Conservation (phyloP, 441 rosid species). For the Capsella rubella region DNA sequence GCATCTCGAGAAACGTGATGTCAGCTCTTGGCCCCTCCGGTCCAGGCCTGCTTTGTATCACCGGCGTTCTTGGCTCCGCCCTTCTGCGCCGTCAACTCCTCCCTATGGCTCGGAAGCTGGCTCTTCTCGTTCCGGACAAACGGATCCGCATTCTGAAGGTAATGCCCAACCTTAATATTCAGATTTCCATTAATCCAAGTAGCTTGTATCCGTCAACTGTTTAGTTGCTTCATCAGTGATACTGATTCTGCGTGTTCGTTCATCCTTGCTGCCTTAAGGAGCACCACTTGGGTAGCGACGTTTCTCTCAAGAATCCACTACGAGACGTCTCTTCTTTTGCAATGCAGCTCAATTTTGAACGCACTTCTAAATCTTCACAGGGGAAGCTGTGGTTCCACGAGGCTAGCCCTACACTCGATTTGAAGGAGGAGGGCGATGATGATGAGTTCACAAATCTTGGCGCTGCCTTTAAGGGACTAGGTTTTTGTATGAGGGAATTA, state of each 20-base stretch:
- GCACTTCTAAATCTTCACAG: constrained; percentile 44
- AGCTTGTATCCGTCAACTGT: neutral
- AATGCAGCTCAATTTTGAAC: constrained; percentile 62
- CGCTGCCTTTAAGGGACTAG: constrained; percentile 60
- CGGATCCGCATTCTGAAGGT: constrained; percentile 76
- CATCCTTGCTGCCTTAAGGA: constrained; percentile 48
- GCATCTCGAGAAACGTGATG: constrained; percentile 53
- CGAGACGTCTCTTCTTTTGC: constrained; percentile 87
- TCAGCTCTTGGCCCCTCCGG: constrained; percentile 77
- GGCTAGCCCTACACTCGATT: constrained; percentile 6
- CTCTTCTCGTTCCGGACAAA: constrained; percentile 63
- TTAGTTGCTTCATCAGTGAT: neutral
- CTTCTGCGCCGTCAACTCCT: constrained; percentile 68
- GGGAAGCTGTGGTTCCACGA: constrained; percentile 22
- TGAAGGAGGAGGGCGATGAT: constrained; percentile 26
- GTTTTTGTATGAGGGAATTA: constrained; percentile 80
- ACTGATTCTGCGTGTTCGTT: constrained; percentile 6
- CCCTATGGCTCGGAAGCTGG: constrained; percentile 67
- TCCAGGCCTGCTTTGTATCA: constrained; percentile 77
- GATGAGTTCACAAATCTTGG: constrained; percentile 61
- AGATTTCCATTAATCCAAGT: neutral
- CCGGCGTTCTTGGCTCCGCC: constrained; percentile 60
- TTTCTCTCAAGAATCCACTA: constrained; percentile 78
- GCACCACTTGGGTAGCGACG: constrained; percentile 86
- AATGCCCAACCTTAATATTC: neutral